These are phyloP conservation scores for Cutaneotrichosporon dermatis DNA, from an alignment of 1,284 basidiomycete genomes.

Conservation along the genomic window DNA sequence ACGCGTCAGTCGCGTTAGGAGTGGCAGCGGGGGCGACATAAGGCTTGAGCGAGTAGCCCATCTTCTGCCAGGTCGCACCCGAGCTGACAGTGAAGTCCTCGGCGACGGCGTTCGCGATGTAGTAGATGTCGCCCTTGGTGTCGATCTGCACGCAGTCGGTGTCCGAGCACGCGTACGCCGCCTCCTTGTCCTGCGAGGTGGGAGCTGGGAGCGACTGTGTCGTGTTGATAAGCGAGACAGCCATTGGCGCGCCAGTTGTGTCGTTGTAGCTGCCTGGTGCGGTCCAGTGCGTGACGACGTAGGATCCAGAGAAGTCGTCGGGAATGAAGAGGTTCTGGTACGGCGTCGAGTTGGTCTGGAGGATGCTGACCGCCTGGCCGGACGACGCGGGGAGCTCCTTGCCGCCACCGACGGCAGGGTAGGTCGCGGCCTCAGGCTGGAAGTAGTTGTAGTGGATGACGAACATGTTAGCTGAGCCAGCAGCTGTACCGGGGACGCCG, in stretches of 20 bases:
- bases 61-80: conserved; percentile 43
- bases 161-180: conserved; percentile 68
- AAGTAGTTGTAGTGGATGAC: conserved; percentile 82
- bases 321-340: conserved; percentile 79
- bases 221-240: conserved; percentile 58
- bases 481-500: conserved; percentile 60
- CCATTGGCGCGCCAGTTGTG: conserved; percentile 37
- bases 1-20: neutral
- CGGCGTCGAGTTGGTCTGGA: conserved; percentile 60
- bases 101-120: conserved; percentile 57
- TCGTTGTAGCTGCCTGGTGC: conserved; percentile 34
- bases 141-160: conserved; percentile 70
- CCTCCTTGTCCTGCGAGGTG: conserved; percentile 59
- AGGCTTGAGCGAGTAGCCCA: conserved; percentile 33
- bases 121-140: conserved; percentile 62
- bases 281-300: conserved; percentile 59
- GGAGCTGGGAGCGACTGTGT: conserved; percentile 69
- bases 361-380: conserved; percentile 72
- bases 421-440: conserved; percentile 69
- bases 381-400: conserved; percentile 67
- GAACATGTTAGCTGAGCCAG: conserved; percentile 70
- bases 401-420: conserved; percentile 51
- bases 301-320: conserved; percentile 70
- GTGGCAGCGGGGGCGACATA: neutral
- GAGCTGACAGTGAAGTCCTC: conserved; percentile 41